phyloP scores from a whole-genome alignment of 345 rosid species.

The Sapria himalayana region DNA sequence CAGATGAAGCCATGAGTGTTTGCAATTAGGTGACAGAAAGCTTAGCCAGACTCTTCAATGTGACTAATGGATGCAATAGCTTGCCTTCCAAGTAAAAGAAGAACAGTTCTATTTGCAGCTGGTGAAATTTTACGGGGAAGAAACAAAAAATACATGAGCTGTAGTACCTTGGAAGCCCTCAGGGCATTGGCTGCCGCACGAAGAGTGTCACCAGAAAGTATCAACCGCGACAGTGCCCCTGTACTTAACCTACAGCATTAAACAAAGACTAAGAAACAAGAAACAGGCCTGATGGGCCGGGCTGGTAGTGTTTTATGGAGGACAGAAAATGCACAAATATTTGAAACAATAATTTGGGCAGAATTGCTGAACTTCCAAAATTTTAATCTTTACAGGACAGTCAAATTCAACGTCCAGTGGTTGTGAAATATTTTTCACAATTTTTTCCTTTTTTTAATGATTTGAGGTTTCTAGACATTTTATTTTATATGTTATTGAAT shows the following conservation, averaged over 20 bases:
- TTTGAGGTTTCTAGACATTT: too few species aligned
- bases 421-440: too few species aligned
- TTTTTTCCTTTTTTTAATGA: too few species aligned
- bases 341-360: too few species aligned
- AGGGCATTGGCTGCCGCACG: constrained; percentile 61
- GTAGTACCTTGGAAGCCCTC: constrained; percentile 50
- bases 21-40: not conserved
- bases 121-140: not conserved
- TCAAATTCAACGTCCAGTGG: too few species aligned
- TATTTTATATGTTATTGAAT: too few species aligned
- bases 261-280: constrained; percentile 2
- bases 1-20: not conserved
- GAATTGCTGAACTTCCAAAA: too few species aligned
- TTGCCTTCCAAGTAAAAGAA: not conserved
- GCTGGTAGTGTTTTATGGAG: too few species aligned
- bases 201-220: constrained; percentile 71
- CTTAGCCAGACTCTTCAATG: too few species aligned
- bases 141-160: not conserved
- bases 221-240: constrained; percentile 76
- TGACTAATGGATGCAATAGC: too few species aligned
- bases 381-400: too few species aligned
- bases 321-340: too few species aligned
- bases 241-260: constrained; percentile 52
- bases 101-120: not conserved
- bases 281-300: not conserved